Percentiles rank a stretch among this genome's conserved stretches.
Evolutionary conservation across 306 rosid genomes (phyloP).

Genomic region (Vicia faba): DNA sequence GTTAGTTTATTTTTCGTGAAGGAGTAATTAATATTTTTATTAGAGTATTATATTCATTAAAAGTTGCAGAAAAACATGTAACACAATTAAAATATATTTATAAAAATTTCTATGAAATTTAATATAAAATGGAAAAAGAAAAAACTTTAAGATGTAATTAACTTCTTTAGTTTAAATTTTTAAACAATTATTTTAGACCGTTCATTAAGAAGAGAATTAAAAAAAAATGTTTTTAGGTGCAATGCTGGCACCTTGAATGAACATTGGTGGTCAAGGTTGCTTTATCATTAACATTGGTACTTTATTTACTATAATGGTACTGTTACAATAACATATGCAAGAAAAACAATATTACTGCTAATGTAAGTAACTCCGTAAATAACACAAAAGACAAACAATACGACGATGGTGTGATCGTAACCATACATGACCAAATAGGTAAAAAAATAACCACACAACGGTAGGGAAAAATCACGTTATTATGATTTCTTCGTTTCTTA

Average conservation of each 20-base stretch:
- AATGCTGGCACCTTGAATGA: not conserved
- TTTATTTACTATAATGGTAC: not conserved
- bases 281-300: not conserved
- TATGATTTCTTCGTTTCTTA: not conserved
- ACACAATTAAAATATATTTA: too few species aligned
- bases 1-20: too few species aligned
- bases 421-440: not conserved
- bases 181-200: too few species aligned
- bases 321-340: not conserved
- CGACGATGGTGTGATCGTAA: not conserved
- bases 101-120: too few species aligned
- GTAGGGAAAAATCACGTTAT: not conserved
- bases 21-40: too few species aligned
- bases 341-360: not conserved
- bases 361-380: not conserved
- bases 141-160: too few species aligned
- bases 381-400: slow-evolving; percentile 6
- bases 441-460: not conserved
- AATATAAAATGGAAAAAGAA: too few species aligned
- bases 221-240: not conserved
- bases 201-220: too few species aligned
- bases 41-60: too few species aligned
- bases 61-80: too few species aligned
- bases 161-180: too few species aligned
- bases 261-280: not conserved